Percentiles rank a stretch among this genome's conserved stretches.
These are phyloP conservation scores for Picea glauca DNA, from an alignment of 75 land plant genomes.

Conservation along the genomic window DNA sequence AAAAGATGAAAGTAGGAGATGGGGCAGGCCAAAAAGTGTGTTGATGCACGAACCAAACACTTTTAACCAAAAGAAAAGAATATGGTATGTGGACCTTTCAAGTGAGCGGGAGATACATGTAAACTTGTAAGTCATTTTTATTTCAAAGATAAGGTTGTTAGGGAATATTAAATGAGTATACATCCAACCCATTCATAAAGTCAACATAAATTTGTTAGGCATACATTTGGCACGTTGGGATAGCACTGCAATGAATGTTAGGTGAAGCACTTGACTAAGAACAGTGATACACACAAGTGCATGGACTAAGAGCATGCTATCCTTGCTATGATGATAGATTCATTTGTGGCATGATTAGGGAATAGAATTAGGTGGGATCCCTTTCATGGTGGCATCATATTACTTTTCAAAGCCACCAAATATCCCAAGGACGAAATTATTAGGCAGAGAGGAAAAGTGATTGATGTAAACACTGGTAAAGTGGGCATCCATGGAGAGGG, in stretches of 20 bases:
- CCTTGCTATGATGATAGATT: neutral
- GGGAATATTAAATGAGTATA: no score
- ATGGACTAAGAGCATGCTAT: neutral
- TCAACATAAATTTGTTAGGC: neutral
- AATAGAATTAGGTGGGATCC: neutral
- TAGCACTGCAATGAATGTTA: neutral
- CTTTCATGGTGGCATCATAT: neutral
- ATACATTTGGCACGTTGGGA: neutral
- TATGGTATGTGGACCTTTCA: no score
- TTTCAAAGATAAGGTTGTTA: no score
- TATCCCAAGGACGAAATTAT: neutral
- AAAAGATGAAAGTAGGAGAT: no score
- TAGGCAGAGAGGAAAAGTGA: neutral
- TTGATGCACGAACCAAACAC: no score
- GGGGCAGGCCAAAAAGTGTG: no score
- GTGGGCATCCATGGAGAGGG: neutral
- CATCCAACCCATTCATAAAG: neutral
- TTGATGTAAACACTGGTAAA: neutral
- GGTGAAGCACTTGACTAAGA: neutral
- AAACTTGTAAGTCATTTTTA: no score
- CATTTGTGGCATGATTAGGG: neutral
- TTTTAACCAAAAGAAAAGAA: no score
- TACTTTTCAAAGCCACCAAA: conserved; percentile 7
- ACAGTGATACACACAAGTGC: neutral
- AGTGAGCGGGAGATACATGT: no score